Percentiles rank a stretch among this genome's conserved stretches.
These are phyloP conservation scores for Hordeum pubiflorum DNA, from an alignment of 202 grass and related monocot species.

Conservation along the genomic window DNA sequence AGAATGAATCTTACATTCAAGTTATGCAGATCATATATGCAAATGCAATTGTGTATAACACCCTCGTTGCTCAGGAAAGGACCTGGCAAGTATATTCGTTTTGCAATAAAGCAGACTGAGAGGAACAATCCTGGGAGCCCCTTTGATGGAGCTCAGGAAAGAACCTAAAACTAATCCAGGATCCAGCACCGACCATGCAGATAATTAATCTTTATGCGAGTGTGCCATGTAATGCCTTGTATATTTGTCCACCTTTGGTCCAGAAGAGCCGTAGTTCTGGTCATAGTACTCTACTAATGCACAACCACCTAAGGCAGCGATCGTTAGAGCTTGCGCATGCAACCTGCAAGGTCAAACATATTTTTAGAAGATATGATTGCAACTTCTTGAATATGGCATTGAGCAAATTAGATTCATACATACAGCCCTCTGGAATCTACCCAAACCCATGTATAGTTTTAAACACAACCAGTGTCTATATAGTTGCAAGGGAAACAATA, in stretches of 20 bases:
- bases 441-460: not conserved
- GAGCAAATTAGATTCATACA: not conserved
- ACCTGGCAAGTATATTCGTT: slow-evolving; percentile 22
- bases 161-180: slow-evolving; percentile 20
- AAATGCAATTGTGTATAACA: not conserved
- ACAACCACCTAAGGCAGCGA: slow-evolving; percentile 74
- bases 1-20: slow-evolving; percentile 5
- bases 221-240: slow-evolving; percentile 57
- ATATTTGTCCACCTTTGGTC: slow-evolving; percentile 64
- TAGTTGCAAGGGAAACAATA: not conserved
- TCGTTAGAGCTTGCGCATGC: slow-evolving; percentile 81
- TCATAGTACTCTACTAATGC: slow-evolving; percentile 90
- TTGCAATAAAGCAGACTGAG: not conserved
- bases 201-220: slow-evolving; percentile 71
- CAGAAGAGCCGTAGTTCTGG: slow-evolving; percentile 51
- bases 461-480: not conserved
- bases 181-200: not conserved
- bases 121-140: slow-evolving; percentile 8
- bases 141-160: slow-evolving; percentile 1
- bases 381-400: not conserved
- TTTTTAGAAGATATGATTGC: too few relatives aligned
- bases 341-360: slow-evolving; percentile 44
- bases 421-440: not conserved
- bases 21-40: slow-evolving; percentile 9
- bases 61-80: slow-evolving; percentile 17